Evolutionary conservation across 1,284 basidiomycete genomes (phyloP), one percentile per base, ranked within the genome.

Genomic region (Phellopilus nigrolimitatus): DNA sequence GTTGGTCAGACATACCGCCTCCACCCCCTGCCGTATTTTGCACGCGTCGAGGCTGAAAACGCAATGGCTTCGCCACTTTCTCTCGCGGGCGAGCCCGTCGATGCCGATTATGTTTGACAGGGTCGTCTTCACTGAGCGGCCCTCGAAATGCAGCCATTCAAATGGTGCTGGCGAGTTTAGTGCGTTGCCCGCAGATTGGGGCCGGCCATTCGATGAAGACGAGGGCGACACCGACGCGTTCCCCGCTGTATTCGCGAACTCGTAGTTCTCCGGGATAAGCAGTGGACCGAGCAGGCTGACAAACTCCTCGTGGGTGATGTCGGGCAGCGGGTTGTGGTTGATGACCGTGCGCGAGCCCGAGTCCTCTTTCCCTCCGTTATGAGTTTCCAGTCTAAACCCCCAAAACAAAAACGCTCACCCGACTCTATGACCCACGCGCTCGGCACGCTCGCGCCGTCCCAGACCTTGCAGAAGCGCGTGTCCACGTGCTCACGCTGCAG

Each of bases 71-170:
- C 88, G 73, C 88, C 88, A 91, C 60, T 84, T 85, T 30, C 84
- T 76, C 60, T 91, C 88, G 3, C 80, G 74, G 3, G 88, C 87
- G 28, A 90, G 75, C 4, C 86, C 84, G 56, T 90, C 88, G 31
- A 91, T 59, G 3, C 87, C 88, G 28, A 77, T 72, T 25, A 91
- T 79, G 62, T 91, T 91, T 57, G 71, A 82, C 27, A 88, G 67
- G 2, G 87, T 88, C 8, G 83, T 87, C 64, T 84, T 84, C 25
- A 85, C 79, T 0, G 76, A 82, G 5, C 86, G 72, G 2, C 84
- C 86, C 60, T 91, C 87, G 56, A 90, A 87, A 60, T 90, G 87
- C 2, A 91, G 66, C 88, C 88, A 90, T 58, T 91, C 86, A 49
- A 90, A 85, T 0, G 87, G 88, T 0, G 86, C 83, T 0, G 80